Evolutionary conservation across 306 rosid genomes (phyloP).

Genomic region (Mucuna pruriens): DNA sequence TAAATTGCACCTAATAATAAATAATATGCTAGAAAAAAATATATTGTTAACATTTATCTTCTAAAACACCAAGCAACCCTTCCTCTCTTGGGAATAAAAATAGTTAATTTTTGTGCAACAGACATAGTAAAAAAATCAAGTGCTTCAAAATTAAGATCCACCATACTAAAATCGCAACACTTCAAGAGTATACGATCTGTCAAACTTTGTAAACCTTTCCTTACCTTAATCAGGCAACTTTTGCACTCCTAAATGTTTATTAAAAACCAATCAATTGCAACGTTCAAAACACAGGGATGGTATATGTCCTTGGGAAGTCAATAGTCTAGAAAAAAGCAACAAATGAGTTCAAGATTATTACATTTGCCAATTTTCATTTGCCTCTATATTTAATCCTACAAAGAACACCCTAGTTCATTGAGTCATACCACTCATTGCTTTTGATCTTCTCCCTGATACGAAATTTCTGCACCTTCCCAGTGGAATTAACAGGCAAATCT

Average conservation of each 20-base stretch:
- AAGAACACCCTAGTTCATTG: neutral
- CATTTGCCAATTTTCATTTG: neutral
- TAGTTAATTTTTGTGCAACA: no score
- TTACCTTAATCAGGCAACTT: neutral
- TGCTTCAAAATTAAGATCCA: neutral
- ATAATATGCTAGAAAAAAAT: no score
- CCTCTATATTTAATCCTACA: neutral
- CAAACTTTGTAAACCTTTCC: neutral
- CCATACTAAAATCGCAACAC: neutral
- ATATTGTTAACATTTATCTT: no score
- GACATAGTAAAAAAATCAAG: no score
- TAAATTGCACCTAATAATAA: no score
- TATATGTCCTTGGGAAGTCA: neutral
- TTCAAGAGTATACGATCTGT: neutral
- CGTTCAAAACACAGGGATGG: conserved; percentile 1
- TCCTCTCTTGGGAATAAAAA: no score
- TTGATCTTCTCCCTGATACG: conserved; percentile 57
- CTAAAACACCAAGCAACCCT: neutral
- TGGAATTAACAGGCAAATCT: conserved; percentile 79
- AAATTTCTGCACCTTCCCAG: conserved; percentile 85
- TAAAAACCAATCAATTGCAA: neutral
- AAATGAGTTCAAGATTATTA: conserved; percentile 19
- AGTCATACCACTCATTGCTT: conserved; percentile 22
- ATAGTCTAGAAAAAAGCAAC: neutral
- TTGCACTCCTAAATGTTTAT: neutral